These are phyloP conservation scores for Malbranchea cinnamomea DNA, from an alignment of 2,329 filamentous ascomycete genomes.

Conservation along the genomic window DNA sequence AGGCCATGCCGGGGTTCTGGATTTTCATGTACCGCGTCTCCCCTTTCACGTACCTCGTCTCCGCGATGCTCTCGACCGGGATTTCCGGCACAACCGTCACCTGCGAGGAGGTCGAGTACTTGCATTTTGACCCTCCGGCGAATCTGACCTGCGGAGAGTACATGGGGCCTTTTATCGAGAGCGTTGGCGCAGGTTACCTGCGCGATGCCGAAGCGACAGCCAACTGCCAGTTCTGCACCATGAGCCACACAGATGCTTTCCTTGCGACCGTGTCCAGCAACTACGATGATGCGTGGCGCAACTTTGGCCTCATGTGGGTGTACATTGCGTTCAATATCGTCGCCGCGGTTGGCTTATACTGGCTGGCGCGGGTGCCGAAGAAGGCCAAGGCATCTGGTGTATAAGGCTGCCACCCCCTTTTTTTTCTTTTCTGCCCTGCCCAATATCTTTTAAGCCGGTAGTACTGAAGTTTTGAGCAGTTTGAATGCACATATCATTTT, in stretches of 20 bases:
- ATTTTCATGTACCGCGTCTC: constrained; percentile 58
- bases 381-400: constrained; percentile 3
- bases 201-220: constrained; percentile 29
- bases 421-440: too few relatives aligned
- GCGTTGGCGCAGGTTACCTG: constrained; percentile 28
- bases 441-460: too few relatives aligned
- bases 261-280: constrained; percentile 26
- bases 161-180: constrained; percentile 25
- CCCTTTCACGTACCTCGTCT: constrained; percentile 47
- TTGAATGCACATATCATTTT: too few relatives aligned
- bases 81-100: constrained; percentile 15
- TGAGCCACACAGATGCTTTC: constrained; percentile 35
- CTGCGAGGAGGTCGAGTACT: constrained; percentile 21
- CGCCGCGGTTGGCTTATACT: constrained; percentile 46
- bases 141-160: constrained; percentile 47
- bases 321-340: constrained; percentile 50
- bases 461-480: too few relatives aligned
- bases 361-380: constrained; percentile 41
- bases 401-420: too few relatives aligned
- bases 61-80: constrained; percentile 22
- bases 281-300: constrained; percentile 43
- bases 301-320: constrained; percentile 55
- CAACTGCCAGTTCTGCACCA: constrained; percentile 36
- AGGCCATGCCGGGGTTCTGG: constrained; percentile 54
- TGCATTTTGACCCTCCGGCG: constrained; percentile 33